phyloP scores from a whole-genome alignment of 176 grass and related monocot species.

The Carex scoparia region DNA sequence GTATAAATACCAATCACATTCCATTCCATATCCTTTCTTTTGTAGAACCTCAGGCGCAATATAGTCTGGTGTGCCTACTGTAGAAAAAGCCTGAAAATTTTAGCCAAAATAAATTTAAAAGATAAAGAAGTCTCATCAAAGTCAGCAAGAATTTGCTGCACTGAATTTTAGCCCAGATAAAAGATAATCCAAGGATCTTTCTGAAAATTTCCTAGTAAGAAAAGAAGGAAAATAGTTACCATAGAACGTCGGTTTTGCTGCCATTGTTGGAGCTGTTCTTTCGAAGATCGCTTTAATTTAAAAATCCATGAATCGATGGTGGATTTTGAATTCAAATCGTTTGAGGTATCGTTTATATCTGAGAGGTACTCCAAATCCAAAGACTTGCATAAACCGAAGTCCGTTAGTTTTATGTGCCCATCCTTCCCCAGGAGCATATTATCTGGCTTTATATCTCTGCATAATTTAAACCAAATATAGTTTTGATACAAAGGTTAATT shows the following conservation, averaged over 20 bases:
- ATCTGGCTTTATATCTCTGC: conserved; percentile 55
- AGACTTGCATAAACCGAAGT: conserved; percentile 50
- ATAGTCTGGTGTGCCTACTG: conserved; percentile 77
- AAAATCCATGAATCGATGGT: conserved; percentile 16
- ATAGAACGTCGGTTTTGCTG: conserved; percentile 58
- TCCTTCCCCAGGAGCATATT: conserved; percentile 42
- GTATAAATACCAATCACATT: conserved; percentile 62
- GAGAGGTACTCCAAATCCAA: conserved; percentile 29
- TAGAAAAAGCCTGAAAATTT: conserved; percentile 61
- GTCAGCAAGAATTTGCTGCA: not conserved
- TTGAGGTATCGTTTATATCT: conserved; percentile 22
- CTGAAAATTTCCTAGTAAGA: conserved; percentile 3
- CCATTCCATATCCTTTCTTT: conserved; percentile 72
- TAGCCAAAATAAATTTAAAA: not conserved
- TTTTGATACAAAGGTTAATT: conserved; percentile 2
- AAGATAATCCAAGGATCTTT: not conserved
- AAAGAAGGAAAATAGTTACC: conserved; percentile 27
- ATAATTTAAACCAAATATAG: conserved; percentile 4
- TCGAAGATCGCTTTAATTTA: conserved; percentile 26
- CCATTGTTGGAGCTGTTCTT: conserved; percentile 62
- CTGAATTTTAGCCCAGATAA: not conserved
- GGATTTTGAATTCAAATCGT: conserved; percentile 8
- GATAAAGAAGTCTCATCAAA: not conserved
- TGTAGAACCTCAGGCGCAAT: conserved; percentile 75
- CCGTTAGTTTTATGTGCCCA: conserved; percentile 49